Base-by-base conservation (phyloP, 257 asterid species). In the Plectranthus barbatus region DNA sequence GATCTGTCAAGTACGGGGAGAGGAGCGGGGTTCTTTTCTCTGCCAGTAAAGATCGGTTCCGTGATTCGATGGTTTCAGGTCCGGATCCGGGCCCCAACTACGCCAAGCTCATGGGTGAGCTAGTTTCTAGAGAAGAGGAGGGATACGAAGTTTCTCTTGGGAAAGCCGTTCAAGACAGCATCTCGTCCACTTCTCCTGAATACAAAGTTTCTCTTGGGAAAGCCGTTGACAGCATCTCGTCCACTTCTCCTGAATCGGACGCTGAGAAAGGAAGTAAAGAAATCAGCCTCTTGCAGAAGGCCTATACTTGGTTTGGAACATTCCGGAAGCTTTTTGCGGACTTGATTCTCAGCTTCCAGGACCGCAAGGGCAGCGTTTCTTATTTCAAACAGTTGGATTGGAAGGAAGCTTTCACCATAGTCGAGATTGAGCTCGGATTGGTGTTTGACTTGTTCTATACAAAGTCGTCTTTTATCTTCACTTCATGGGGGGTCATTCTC, bases 81-180 rank as follows among this genome's bases (percentile, higher is more conserved):
- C 82, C 84, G 31, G 80, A 82, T 41, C 80, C 85, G 15, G 88
- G 88, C 15, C 85, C 81, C 29, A 66, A 72, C 67, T 82, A 79
- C 46, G 77, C 85, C 56, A 77, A 77, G 36, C 75, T 82, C 72
- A 74, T 75, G 83, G 79, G 67, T 42, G 76, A 72, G 41, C 46
- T 26, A 12, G 55, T 56, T 24, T 73, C 76, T 0, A 77, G 47
- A 15, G 74, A 65, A 62, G 67, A 61, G 2, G 78, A 70, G 56
- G 76, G 77, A n/a, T n/a, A n/a, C n/a, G n/a, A n/a, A n/a, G n/a
- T n/a, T n/a, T n/a, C n/a, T n/a, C n/a, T n/a, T n/a, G n/a, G n/a
- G n/a, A n/a, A n/a, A n/a, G n/a, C n/a, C n/a, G n/a, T n/a, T n/a
- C n/a, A n/a, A n/a, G n/a, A n/a, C n/a, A n/a, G n/a, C n/a, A n/a